phyloP scores from a whole-genome alignment of 768 basidiomycete species.

The Boletellus sp. region DNA sequence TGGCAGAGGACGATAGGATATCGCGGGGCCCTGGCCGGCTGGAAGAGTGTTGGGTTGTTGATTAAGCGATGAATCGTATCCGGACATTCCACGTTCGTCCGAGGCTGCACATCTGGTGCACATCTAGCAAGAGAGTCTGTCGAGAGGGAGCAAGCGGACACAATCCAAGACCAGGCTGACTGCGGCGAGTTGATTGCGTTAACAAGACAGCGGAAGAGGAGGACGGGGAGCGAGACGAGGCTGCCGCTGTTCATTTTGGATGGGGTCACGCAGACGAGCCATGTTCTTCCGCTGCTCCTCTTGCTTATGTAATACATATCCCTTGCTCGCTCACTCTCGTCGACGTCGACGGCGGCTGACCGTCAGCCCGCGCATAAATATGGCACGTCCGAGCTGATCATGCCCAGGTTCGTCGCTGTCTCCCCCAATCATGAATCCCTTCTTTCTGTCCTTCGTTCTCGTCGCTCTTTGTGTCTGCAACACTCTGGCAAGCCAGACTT shows the following conservation, averaged over 20 bases:
- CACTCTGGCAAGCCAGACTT: too few species aligned
- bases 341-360: too few species aligned
- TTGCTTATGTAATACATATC: conserved; percentile 14
- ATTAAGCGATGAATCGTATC: conserved; percentile 71
- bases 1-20: conserved; percentile 95
- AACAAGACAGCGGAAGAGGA: conserved; percentile 60
- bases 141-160: conserved; percentile 7
- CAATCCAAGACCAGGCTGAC: conserved; percentile 15
- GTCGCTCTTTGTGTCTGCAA: too few species aligned
- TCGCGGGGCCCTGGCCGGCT: conserved; percentile 76
- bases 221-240: conserved; percentile 47
- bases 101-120: background rate
- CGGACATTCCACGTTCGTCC: conserved; percentile 19
- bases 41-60: conserved; percentile 69
- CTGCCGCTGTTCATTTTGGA: conserved; percentile 36
- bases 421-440: too few species aligned
- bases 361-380: too few species aligned
- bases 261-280: background rate
- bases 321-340: too few species aligned
- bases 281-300: background rate
- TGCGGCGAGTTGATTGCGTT: conserved; percentile 44
- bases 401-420: too few species aligned
- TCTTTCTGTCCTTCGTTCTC: too few species aligned
- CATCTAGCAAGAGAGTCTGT: background rate
- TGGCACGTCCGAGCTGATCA: too few species aligned